Base-by-base conservation (phyloP, 179 eudicot genomes). In the Patellifolia procumbens region DNA sequence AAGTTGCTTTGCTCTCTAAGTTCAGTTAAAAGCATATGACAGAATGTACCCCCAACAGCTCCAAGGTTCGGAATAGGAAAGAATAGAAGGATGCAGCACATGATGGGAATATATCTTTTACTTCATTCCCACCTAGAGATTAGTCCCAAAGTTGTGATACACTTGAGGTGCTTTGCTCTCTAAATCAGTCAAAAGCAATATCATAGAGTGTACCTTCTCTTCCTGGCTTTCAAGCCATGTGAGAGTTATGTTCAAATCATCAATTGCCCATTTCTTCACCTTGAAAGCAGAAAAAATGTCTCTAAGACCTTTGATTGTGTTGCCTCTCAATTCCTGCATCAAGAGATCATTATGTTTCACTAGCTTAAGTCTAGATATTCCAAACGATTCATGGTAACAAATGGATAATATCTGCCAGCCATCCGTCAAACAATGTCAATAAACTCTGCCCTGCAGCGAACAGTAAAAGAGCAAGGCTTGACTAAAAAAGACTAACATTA, bases 221-320 rank as follows among this genome's bases (percentile, higher is more conserved):
- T 93, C 97, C 78, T 93, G 97, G 78, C 85, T 90, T 79, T 90
- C 88, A 66, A 95, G 86, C 97, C 97, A 93, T 75, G 87, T 67
- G 58, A 93, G 82, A 63, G 97, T 90, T 80, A 73, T 89, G 43
- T 79, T 84, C 31, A 91, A 82, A 83, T 95, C 99, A 75, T 89
- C 90, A 20, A 75, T 43, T 79, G 91, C 99, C 98, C 99, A 95
- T 75, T 85, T 90, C 85, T 88, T 90, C 83, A 86, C 89, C 79
- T 86, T 87, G 48, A 82, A 82, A 81, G 90, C 88, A 79, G 87
- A 80, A 68, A 93, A 82, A 17, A 71, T 71, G 42, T 84, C 89
- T 67, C 81, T 83, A 24, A 80, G 75, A 70, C 72, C 66, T 52
- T 80, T 78, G 58, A 83, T 76, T 55, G 85, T 43, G 75, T 75